These are phyloP conservation scores for Xylaria scruposa DNA, from an alignment of 495 filamentous ascomycete genomes.

Conservation along the genomic window DNA sequence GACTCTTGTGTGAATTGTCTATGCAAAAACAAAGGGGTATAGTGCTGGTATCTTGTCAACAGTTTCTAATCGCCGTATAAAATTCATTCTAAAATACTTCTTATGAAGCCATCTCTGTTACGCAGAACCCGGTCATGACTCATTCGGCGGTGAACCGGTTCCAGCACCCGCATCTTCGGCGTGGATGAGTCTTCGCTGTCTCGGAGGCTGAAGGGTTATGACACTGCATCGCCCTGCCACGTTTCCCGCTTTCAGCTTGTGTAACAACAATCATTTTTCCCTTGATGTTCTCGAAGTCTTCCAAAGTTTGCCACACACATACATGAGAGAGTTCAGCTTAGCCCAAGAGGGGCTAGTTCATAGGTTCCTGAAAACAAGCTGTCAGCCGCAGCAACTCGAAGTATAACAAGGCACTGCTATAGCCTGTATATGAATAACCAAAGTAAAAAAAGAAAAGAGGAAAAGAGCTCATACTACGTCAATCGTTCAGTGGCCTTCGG, in stretches of 20 bases:
- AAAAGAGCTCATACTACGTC: not conserved
- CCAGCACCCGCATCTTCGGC: not conserved
- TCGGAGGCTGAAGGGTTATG: not conserved
- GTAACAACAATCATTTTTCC: not conserved
- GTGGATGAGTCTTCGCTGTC: constrained; percentile 11
- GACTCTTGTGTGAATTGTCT: not conserved
- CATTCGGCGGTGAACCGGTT: constrained; percentile 12
- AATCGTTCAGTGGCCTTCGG: not conserved
- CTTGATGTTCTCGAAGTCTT: not conserved
- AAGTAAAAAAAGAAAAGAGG: not conserved
- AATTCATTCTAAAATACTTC: not conserved
- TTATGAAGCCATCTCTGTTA: not conserved
- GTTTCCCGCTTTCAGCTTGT: not conserved
- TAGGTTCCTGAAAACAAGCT: not conserved
- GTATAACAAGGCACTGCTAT: not conserved
- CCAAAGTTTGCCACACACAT: not conserved
- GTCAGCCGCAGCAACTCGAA: not conserved
- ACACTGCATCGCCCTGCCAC: not conserved
- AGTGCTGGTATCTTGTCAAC: not conserved
- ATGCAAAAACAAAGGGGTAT: not conserved
- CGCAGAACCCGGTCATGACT: constrained; percentile 4
- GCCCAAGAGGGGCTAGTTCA: not conserved
- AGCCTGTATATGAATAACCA: not conserved
- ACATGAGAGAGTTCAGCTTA: not conserved
- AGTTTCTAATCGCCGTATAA: not conserved